A percentile compares a stretch with the other conserved stretches of the same genome.
phyloP scores from a whole-genome alignment of 306 rosid species.

The Canavalia ensiformis region DNA sequence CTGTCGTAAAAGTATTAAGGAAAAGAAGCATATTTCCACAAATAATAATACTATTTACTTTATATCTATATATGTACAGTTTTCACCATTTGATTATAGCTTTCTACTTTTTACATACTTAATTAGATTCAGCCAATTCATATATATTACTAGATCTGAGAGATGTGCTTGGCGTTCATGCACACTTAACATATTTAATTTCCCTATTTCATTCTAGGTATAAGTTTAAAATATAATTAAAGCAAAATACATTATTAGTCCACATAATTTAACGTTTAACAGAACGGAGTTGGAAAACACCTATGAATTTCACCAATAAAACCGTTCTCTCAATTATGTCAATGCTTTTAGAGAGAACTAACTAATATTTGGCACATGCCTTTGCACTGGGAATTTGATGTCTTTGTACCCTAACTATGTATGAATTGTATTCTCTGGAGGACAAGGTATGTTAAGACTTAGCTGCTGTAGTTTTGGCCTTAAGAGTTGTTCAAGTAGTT shows the following conservation, averaged over 20 bases:
- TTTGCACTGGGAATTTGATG: neutral
- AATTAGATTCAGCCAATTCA: neutral
- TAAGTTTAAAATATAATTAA: neutral
- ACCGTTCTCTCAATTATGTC: too few relatives aligned
- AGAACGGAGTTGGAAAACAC: too few relatives aligned
- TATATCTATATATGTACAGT: neutral
- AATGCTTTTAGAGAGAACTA: neutral
- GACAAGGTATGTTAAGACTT: neutral
- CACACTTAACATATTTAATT: neutral
- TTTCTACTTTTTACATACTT: neutral
- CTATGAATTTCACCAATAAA: too few relatives aligned
- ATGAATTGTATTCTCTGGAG: neutral
- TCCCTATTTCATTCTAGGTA: neutral
- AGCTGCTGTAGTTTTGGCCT: too few relatives aligned
- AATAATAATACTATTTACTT: neutral
- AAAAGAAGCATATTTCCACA: conserved; percentile 7
- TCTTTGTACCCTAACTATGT: neutral
- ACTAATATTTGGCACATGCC: neutral
- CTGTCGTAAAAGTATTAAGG: neutral
- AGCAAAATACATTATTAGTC: neutral
- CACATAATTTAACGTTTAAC: neutral
- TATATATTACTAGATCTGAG: neutral
- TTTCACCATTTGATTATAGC: neutral
- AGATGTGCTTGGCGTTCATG: neutral
- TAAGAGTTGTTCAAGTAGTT: too few relatives aligned